Evolutionary conservation across 2,329 filamentous ascomycete species (phyloP), one percentile per base, ranked within the genome.

Genomic region (Pseudogymnoascus sp.): DNA sequence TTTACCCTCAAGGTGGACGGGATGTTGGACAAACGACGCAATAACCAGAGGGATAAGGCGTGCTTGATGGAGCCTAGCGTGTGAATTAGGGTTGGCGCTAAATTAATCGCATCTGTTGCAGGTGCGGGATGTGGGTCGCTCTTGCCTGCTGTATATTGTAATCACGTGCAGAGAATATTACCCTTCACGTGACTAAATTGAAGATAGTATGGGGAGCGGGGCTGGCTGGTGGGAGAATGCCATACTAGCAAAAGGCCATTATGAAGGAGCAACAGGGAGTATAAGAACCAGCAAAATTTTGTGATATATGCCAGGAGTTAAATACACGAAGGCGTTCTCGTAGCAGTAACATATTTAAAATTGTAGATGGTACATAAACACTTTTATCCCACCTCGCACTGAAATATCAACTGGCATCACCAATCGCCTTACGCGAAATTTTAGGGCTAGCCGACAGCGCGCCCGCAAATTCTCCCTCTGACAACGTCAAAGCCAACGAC

Each of bases 381-480:
- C 28, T 20, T 12, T 32, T 32, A 54, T 54, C 16, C 25, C 47
- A 32, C 47, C 9, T 12, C 9, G 25, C 16, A 54, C 47, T 11
- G 28, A 54, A 50, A 32, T 54, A 54, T 54, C 47, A 32, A 32
- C 11, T 54, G 47, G 47, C 47, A 54, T 54, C 47, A 54, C 47
- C 47, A 32, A 54, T 54, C 32, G 47, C 18, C 47, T 58, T 58
- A 58, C 57, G 57, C 57, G 57, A 58, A 58, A 37, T 58, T 58
- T 58, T 37, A 58, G 32, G 47, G 47, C 47, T 54, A 54, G 35
- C 57, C 32, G 57, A 37, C 57, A 58, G 30, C 57, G 57, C 32
- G 18, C 57, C 57, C 57, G 57, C 57, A 58, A 58, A 58, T 37
- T 58, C 57, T 58, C 57, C 32, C 32, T 39, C 35, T 18, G 32